Conservation (phyloP, 2,329 filamentous ascomycete species). For the Botryotinia calthae region DNA sequence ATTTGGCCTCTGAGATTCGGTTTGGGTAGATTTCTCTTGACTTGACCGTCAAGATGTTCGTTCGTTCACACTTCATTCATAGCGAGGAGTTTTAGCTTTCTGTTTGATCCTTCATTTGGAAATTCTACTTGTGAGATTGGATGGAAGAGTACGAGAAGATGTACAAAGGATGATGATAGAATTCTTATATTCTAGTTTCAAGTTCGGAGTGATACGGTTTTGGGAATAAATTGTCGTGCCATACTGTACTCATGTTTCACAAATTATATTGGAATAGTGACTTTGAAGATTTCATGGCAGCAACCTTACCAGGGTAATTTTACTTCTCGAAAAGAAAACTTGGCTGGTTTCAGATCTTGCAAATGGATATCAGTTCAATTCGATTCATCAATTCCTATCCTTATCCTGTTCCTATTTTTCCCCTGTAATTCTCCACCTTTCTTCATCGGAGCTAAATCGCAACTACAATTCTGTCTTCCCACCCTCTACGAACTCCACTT, state of each 20-base stretch:
- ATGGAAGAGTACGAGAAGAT: not conserved
- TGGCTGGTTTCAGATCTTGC: not conserved
- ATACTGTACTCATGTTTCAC: not conserved
- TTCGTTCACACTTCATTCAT: not conserved
- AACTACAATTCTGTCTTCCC: conserved; percentile 10
- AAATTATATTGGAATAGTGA: not conserved
- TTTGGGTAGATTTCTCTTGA: not conserved
- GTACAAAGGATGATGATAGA: not conserved
- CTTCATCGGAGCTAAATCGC: not conserved
- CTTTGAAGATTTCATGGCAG: not conserved
- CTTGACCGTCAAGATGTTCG: not conserved
- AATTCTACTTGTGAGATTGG: not conserved
- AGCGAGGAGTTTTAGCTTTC: not conserved
- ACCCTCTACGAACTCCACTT: conserved; percentile 33
- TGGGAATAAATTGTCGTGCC: not conserved
- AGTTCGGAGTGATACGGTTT: not conserved
- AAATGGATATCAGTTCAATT: not conserved
- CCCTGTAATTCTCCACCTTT: not conserved
- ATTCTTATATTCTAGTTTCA: not conserved
- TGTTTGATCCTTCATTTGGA: not conserved
- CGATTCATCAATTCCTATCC: not conserved
- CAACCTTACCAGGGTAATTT: not conserved
- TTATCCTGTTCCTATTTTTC: not conserved
- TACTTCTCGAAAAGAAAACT: not conserved
- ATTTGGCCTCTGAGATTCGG: not conserved